Evolutionary conservation across 768 basidiomycete genomes (phyloP).

Genomic region (Rhizopogon sp.): DNA sequence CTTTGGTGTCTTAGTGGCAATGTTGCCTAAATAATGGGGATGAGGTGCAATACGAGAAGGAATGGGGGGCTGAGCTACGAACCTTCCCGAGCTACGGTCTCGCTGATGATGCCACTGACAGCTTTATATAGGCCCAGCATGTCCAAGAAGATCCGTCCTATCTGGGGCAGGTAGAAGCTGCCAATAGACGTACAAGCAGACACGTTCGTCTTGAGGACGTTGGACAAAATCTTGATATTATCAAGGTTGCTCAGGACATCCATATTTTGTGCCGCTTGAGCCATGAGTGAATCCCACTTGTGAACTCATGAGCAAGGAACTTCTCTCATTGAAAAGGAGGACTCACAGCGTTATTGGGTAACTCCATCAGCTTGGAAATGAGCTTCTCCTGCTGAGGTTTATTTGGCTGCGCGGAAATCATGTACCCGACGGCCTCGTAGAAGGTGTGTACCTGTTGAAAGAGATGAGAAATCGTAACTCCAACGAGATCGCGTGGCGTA

Average conservation of each 20-base stretch:
- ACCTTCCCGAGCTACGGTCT: constrained; percentile 87
- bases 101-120: constrained; percentile 93
- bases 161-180: constrained; percentile 95
- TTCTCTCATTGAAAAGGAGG: background rate
- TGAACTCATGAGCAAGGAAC: background rate
- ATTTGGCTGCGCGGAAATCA: constrained; percentile 99
- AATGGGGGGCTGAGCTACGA: constrained; percentile 9
- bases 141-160: constrained; percentile 93
- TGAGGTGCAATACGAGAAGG: background rate
- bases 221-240: constrained; percentile 94
- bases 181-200: constrained; percentile 97
- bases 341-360: constrained; percentile 92
- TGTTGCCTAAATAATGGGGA: constrained; percentile 48
- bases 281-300: constrained; percentile 97
- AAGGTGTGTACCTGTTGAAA: constrained; percentile 78
- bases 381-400: constrained; percentile 95
- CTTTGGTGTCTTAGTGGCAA: constrained; percentile 97
- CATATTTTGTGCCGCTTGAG: constrained; percentile 87
- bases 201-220: constrained; percentile 98
- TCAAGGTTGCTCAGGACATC: constrained; percentile 88
- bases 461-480: constrained; percentile 5
- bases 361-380: constrained; percentile 92
- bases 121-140: constrained; percentile 98
- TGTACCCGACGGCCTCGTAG: constrained; percentile 98
- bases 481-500: constrained; percentile 7